phyloP scores from a whole-genome alignment of 1,139 yeast genomes.

The Sugiyamaella sp. region DNA sequence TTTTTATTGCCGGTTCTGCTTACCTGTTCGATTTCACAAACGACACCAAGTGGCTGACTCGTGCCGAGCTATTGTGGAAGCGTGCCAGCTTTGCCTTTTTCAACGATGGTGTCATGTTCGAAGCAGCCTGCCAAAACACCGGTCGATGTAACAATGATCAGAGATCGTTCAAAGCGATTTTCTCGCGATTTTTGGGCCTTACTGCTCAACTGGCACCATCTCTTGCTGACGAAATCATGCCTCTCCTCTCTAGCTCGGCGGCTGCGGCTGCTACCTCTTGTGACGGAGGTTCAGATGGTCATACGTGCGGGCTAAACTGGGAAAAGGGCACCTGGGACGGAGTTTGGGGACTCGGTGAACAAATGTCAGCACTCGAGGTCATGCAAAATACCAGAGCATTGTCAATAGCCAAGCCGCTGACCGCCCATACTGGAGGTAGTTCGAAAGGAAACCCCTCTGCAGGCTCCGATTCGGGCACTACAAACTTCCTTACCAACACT shows the following conservation, averaged over 20 bases:
- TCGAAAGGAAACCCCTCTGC: slow-evolving; percentile 45
- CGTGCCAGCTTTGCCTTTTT: slow-evolving; percentile 63
- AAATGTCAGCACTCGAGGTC: slow-evolving; percentile 82
- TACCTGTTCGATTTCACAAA: slow-evolving; percentile 75
- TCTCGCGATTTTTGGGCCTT: slow-evolving; percentile 72
- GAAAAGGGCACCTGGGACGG: slow-evolving; percentile 72
- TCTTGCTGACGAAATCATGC: slow-evolving; percentile 55
- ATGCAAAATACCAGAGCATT: slow-evolving; percentile 64
- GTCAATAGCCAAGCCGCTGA: slow-evolving; percentile 58
- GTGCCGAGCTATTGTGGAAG: slow-evolving; percentile 45
- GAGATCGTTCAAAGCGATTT: slow-evolving; percentile 83
- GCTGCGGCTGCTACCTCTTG: slow-evolving; percentile 81
- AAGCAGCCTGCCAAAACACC: slow-evolving; percentile 75
- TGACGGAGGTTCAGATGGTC: slow-evolving; percentile 83
- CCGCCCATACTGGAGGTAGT: slow-evolving; percentile 54
- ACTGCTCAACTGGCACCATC: slow-evolving; percentile 75
- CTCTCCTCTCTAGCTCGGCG: slow-evolving; percentile 63
- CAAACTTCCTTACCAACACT: slow-evolving; percentile 30
- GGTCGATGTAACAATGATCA: slow-evolving; percentile 80
- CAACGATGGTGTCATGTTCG: slow-evolving; percentile 65
- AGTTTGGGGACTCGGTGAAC: slow-evolving; percentile 88
- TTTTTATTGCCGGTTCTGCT: slow-evolving; percentile 80
- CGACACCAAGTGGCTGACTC: slow-evolving; percentile 65
- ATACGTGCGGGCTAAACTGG: slow-evolving; percentile 92
- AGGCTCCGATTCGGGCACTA: slow-evolving; percentile 37